These are phyloP conservation scores for Leucogyrophana mollusca DNA, from an alignment of 768 basidiomycete species.

Conservation along the genomic window DNA sequence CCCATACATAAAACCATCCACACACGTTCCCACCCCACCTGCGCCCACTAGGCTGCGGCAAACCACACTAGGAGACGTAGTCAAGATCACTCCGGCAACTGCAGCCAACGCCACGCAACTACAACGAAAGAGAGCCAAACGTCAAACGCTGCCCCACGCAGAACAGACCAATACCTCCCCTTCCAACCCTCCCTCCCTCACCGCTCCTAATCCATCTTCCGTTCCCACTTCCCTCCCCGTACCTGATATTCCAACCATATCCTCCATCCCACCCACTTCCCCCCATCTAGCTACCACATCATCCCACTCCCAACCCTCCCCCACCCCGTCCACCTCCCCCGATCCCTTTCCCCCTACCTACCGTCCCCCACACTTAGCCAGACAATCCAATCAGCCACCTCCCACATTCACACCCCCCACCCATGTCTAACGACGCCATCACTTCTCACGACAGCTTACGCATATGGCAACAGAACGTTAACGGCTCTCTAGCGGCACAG, in stretches of 20 bases:
- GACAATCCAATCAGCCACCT: not conserved
- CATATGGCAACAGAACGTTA: constrained; percentile 29
- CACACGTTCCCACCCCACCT: not conserved
- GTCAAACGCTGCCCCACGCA: no score
- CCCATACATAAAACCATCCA: not conserved
- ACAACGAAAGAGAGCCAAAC: not conserved
- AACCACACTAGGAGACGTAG: not conserved
- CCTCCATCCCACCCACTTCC: no score
- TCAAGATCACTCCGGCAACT: not conserved
- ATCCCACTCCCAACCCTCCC: no score
- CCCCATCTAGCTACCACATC: no score
- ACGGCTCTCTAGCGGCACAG: constrained; percentile 21
- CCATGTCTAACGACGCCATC: not conserved
- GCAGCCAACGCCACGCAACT: not conserved
- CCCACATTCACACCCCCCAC: not conserved
- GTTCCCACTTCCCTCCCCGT: no score
- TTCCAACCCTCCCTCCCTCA: not conserved
- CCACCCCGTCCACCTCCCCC: not conserved
- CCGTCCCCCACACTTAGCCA: not conserved
- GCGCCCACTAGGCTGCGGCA: not conserved
- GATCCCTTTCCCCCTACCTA: not conserved
- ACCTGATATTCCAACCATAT: no score
- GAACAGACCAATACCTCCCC: no score
- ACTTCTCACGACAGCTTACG: constrained; percentile 5
- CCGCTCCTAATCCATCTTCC: not conserved